Evolutionary conservation across 1,284 basidiomycete species (phyloP).

Genomic region (Ganoderma boninense): DNA sequence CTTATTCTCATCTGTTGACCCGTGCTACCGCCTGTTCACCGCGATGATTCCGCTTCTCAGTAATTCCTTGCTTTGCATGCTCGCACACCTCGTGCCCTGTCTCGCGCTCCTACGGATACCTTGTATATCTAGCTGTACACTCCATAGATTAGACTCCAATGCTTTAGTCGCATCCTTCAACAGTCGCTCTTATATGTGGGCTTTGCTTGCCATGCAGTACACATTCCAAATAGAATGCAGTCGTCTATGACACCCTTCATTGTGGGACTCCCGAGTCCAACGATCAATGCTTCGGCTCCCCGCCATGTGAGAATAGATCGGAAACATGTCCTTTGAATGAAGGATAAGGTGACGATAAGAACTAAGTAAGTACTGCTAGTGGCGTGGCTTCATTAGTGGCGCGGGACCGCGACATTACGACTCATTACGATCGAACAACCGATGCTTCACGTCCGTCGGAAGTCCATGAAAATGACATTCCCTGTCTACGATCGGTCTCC

Average conservation of each 20-base stretch:
- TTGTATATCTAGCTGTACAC: constrained; percentile 8
- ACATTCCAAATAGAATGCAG: not conserved
- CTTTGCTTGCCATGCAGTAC: not conserved
- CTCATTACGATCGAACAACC: not conserved
- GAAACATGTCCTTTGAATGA: not conserved
- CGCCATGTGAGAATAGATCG: not conserved
- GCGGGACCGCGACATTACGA: not conserved
- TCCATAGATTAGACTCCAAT: not conserved
- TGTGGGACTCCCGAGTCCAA: not conserved
- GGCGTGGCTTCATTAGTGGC: not conserved
- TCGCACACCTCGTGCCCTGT: not conserved
- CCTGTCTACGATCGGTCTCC: not conserved
- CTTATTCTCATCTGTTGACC: not conserved
- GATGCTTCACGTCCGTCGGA: not conserved
- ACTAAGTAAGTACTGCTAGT: not conserved
- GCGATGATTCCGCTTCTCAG: constrained; percentile 1
- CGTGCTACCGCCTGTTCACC: not conserved
- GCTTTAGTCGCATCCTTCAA: not conserved
- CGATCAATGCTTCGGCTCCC: too few species aligned
- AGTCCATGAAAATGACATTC: not conserved
- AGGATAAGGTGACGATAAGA: not conserved
- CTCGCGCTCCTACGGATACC: not conserved
- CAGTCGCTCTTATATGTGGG: not conserved
- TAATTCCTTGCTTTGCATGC: not conserved
- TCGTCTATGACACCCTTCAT: not conserved